phyloP scores from a whole-genome alignment of 2,329 filamentous ascomycete species.

The Penicillium sp. region DNA sequence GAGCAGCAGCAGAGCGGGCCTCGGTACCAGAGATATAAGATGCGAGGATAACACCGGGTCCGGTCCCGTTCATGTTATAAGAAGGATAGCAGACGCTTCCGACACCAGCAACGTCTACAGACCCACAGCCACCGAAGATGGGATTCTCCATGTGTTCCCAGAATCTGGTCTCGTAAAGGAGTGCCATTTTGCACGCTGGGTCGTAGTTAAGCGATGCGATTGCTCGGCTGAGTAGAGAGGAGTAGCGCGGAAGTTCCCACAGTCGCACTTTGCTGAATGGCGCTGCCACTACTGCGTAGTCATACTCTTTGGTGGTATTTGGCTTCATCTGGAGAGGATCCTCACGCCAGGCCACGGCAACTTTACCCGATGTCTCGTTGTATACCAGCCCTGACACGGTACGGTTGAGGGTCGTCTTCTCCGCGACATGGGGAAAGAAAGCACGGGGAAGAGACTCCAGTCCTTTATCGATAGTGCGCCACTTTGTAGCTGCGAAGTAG shows the following conservation, averaged over 20 bases:
- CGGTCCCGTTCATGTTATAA: conserved; percentile 37
- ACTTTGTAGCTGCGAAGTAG: conserved; percentile 61
- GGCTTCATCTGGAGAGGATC: conserved; percentile 40
- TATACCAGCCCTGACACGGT: conserved; percentile 59
- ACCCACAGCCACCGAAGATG: conserved; percentile 59
- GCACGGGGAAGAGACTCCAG: conserved; percentile 60
- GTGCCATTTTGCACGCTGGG: conserved; percentile 58
- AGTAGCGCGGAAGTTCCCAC: conserved; percentile 59
- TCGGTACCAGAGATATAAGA: conserved; percentile 31
- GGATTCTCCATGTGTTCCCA: conserved; percentile 55
- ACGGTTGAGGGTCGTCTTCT: conserved; percentile 56
- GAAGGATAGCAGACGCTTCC: conserved; percentile 39
- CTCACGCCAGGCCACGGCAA: conserved; percentile 59
- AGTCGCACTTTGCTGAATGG: conserved; percentile 65
- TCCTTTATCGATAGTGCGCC: conserved; percentile 65
- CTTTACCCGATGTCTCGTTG: conserved; percentile 51
- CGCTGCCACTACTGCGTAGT: conserved; percentile 65
- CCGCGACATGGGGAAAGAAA: conserved; percentile 62
- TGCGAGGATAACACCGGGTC: conserved; percentile 47
- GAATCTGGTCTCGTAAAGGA: conserved; percentile 67
- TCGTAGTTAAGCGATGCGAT: conserved; percentile 52
- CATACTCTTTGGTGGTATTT: conserved; percentile 53
- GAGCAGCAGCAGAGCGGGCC: conserved; percentile 25
- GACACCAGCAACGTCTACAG: conserved; percentile 31
- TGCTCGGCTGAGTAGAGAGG: conserved; percentile 50